Conservation (phyloP, 805 yeast species). For the Hanseniaspora thailandica region DNA sequence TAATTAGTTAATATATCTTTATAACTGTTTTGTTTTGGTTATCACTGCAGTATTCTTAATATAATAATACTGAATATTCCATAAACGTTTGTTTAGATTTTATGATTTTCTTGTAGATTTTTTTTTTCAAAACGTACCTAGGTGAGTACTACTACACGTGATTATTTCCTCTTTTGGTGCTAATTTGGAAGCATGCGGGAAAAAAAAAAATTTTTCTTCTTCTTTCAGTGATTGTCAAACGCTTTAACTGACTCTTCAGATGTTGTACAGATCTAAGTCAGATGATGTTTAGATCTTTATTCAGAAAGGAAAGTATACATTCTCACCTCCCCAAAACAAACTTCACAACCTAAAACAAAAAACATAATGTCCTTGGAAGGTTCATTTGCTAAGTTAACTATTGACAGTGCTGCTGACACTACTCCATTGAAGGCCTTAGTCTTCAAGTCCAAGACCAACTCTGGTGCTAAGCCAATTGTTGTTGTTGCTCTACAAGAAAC, state of each 20-base stretch:
- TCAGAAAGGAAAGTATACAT: too few species aligned
- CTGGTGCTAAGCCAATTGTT: conserved; percentile 64
- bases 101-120: too few species aligned
- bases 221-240: neutral
- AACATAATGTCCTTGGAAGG: conserved; percentile 52
- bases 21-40: too few species aligned
- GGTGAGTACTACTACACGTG: neutral
- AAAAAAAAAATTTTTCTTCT: conserved; percentile 3
- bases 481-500: conserved; percentile 66
- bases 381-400: conserved; percentile 53
- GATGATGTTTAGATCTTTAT: too few species aligned
- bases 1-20: neutral
- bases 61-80: too few species aligned
- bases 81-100: too few species aligned
- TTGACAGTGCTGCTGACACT: conserved; percentile 44
- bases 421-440: conserved; percentile 60
- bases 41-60: too few species aligned
- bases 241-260: neutral
- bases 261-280: neutral
- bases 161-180: too few species aligned
- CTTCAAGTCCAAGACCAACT: conserved; percentile 85
- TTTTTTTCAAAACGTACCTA: too few species aligned
- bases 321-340: neutral
- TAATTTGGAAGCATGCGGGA: neutral
- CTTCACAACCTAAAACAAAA: neutral